phyloP scores from a whole-genome alignment of 495 filamentous ascomycete species.

The Neurospora sp. region DNA sequence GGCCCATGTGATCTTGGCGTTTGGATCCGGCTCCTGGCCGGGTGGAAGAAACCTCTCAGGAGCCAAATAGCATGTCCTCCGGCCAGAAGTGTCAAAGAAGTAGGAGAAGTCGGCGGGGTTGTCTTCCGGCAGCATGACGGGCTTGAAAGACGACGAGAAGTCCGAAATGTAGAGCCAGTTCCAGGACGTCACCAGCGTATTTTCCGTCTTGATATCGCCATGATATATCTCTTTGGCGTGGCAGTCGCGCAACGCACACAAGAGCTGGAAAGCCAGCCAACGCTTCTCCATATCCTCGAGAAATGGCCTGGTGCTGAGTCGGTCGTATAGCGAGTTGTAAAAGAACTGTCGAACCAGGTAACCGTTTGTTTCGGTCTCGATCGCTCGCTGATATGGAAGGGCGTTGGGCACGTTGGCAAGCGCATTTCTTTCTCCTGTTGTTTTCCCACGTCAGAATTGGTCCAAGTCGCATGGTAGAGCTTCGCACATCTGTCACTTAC shows the following conservation, averaged over 20 bases:
- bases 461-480: background rate
- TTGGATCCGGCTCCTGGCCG: constrained; percentile 49
- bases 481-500: constrained; percentile 38
- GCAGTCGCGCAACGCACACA: constrained; percentile 87
- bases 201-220: constrained; percentile 98
- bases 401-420: constrained; percentile 85
- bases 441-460: constrained; percentile 8
- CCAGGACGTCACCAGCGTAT: constrained; percentile 94
- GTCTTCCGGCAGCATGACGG: constrained; percentile 87
- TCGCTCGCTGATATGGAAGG: constrained; percentile 74
- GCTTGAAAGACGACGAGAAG: constrained; percentile 93
- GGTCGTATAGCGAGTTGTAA: constrained; percentile 94
- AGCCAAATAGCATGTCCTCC: constrained; percentile 91
- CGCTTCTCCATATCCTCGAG: constrained; percentile 97
- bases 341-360: constrained; percentile 95
- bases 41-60: constrained; percentile 80
- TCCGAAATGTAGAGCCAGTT: constrained; percentile 98
- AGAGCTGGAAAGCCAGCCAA: constrained; percentile 94
- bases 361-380: constrained; percentile 83
- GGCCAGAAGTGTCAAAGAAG: constrained; percentile 88
- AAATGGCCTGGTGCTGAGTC: constrained; percentile 93
- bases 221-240: constrained; percentile 88
- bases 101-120: constrained; percentile 97
- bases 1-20: constrained; percentile 62
- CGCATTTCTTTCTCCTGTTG: constrained; percentile 66